phyloP scores from a whole-genome alignment of 2,329 filamentous ascomycete species.

The Fusarium mundagurra region DNA sequence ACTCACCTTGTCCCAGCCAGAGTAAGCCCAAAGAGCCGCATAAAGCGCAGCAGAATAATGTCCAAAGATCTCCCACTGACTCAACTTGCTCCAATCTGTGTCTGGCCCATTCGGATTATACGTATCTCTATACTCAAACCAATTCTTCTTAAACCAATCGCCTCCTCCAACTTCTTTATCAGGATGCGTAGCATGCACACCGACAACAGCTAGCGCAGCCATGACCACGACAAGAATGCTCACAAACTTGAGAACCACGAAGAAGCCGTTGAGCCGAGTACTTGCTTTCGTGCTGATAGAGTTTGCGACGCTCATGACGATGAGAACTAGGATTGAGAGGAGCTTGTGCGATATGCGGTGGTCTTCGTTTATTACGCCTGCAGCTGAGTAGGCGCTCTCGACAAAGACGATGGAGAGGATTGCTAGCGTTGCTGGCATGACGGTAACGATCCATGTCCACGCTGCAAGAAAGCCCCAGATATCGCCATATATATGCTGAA shows the following conservation, averaged over 20 bases:
- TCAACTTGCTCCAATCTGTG: slow-evolving; percentile 59
- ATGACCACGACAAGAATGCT: slow-evolving; percentile 59
- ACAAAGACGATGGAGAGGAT: slow-evolving; percentile 73
- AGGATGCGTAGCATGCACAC: slow-evolving; percentile 51
- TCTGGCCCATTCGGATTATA: slow-evolving; percentile 59
- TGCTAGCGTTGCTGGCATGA: slow-evolving; percentile 72
- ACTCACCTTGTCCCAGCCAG: slow-evolving; percentile 72
- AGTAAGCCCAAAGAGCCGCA: slow-evolving; percentile 71
- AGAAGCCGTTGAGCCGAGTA: slow-evolving; percentile 65
- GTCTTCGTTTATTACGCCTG: slow-evolving; percentile 57
- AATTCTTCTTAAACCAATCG: slow-evolving; percentile 63
- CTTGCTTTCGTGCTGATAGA: slow-evolving; percentile 65
- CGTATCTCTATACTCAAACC: slow-evolving; percentile 64
- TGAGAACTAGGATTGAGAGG: slow-evolving; percentile 59
- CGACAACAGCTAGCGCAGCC: slow-evolving; percentile 59
- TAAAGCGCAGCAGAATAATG: slow-evolving; percentile 70
- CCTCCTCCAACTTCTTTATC: slow-evolving; percentile 54
- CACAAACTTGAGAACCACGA: slow-evolving; percentile 64
- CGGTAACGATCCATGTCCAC: slow-evolving; percentile 72
- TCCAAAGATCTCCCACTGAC: slow-evolving; percentile 67
- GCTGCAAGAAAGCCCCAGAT: slow-evolving; percentile 70
- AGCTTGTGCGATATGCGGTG: slow-evolving; percentile 59
- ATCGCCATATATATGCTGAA: slow-evolving; percentile 69
- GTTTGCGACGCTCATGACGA: slow-evolving; percentile 60
- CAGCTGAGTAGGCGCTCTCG: slow-evolving; percentile 65